A percentile compares a stretch with the other conserved stretches of the same genome.
These are phyloP conservation scores for Ustilago vetiveriae DNA, from an alignment of 1,284 basidiomycete species.

Conservation along the genomic window DNA sequence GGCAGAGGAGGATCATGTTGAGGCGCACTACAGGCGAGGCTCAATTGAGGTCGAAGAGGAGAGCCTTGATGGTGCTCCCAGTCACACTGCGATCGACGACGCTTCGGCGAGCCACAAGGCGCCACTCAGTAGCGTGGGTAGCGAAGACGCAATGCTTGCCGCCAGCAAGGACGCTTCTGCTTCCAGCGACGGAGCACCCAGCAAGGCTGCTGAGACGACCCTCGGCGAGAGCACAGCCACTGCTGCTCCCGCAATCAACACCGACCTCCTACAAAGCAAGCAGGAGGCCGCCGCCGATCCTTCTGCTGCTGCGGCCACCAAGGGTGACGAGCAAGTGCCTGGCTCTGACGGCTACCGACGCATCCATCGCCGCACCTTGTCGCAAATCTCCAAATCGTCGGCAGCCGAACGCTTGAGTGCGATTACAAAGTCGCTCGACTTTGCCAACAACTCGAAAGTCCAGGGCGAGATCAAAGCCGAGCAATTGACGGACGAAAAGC, in stretches of 20 bases:
- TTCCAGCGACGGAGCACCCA: background rate
- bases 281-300: background rate
- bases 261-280: slow-evolving; percentile 7
- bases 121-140: slow-evolving; percentile 13
- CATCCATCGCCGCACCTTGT: slow-evolving; percentile 50
- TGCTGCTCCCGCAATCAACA: slow-evolving; percentile 22
- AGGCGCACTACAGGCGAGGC: slow-evolving; percentile 10
- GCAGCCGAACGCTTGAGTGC: slow-evolving; percentile 54
- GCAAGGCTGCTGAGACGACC: background rate
- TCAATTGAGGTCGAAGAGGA: slow-evolving; percentile 32
- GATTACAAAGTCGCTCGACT: slow-evolving; percentile 63
- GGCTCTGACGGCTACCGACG: slow-evolving; percentile 53
- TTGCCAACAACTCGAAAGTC: slow-evolving; percentile 65
- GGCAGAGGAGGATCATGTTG: slow-evolving; percentile 43
- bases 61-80: slow-evolving; percentile 25
- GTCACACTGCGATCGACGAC: slow-evolving; percentile 32
- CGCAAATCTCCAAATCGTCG: slow-evolving; percentile 54
- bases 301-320: background rate
- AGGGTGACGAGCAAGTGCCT: slow-evolving; percentile 40
- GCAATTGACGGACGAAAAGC: slow-evolving; percentile 27
- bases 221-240: background rate
- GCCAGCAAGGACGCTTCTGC: background rate
- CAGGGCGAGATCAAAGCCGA: slow-evolving; percentile 60
- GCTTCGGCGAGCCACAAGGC: slow-evolving; percentile 10
- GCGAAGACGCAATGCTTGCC: slow-evolving; percentile 7